These are phyloP conservation scores for Butyriboletus loyo DNA, from an alignment of 768 basidiomycete genomes.

Conservation along the genomic window DNA sequence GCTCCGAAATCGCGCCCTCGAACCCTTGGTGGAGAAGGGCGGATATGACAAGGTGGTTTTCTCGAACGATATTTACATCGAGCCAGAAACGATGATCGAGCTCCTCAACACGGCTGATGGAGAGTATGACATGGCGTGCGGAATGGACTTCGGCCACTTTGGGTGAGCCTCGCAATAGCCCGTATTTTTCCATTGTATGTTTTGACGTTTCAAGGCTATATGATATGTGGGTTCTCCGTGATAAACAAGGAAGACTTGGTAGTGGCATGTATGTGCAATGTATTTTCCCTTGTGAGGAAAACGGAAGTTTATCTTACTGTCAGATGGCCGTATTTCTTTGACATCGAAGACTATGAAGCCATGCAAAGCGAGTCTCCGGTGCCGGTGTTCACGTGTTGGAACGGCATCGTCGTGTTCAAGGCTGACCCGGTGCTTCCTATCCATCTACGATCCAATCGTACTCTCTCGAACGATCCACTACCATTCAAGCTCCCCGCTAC, in stretches of 20 bases:
- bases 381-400: slow-evolving; percentile 47
- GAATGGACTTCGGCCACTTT: slow-evolving; percentile 36
- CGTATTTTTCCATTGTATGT: neutral
- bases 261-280: slow-evolving; percentile 11
- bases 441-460: slow-evolving; percentile 35
- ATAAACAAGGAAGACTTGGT: slow-evolving; percentile 14
- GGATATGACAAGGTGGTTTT: slow-evolving; percentile 40
- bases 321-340: slow-evolving; percentile 43
- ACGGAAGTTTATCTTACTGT: neutral
- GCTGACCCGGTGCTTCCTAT: slow-evolving; percentile 42
- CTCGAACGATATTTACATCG: slow-evolving; percentile 42
- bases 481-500: slow-evolving; percentile 10
- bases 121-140: slow-evolving; percentile 44
- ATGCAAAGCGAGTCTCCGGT: slow-evolving; percentile 39
- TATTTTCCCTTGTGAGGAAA: neutral
- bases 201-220: slow-evolving; percentile 14
- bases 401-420: slow-evolving; percentile 40
- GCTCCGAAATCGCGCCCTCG: slow-evolving; percentile 41
- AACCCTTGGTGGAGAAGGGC: slow-evolving; percentile 37
- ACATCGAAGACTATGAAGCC: slow-evolving; percentile 33
- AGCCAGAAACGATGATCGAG: slow-evolving; percentile 39
- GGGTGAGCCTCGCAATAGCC: slow-evolving; percentile 26
- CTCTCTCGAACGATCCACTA: slow-evolving; percentile 35
- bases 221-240: slow-evolving; percentile 24
- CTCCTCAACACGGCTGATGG: slow-evolving; percentile 37